Percentiles rank a stretch among this genome's conserved stretches.
Evolutionary conservation across 257 asterid species (phyloP).

Genomic region (Fraxinus quadrangulata): DNA sequence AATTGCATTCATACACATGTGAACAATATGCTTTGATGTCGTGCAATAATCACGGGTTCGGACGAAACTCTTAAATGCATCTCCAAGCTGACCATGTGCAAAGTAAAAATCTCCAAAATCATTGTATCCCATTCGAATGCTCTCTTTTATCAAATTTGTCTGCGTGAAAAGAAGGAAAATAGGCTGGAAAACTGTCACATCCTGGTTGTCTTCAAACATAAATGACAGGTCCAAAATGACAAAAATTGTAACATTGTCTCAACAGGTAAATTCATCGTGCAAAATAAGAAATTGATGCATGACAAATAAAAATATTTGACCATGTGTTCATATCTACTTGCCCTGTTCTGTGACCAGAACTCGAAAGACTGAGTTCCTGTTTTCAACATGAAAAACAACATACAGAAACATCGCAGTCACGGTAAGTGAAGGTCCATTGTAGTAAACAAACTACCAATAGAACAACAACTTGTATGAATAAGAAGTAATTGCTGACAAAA

Average conservation of each 20-base stretch:
- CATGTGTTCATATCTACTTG: background rate
- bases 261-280: background rate
- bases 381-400: background rate
- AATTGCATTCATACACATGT: slow-evolving; percentile 89
- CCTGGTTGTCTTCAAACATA: background rate
- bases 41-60: slow-evolving; percentile 99
- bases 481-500: background rate
- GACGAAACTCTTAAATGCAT: slow-evolving; percentile 85
- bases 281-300: background rate
- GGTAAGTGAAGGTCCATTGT: no score
- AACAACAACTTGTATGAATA: slow-evolving; percentile 2
- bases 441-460: background rate
- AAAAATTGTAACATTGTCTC: background rate
- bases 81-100: slow-evolving; percentile 84
- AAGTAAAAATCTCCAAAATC: slow-evolving; percentile 95
- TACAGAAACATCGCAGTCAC: background rate
- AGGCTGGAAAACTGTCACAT: background rate
- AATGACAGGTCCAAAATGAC: background rate
- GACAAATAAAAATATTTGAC: background rate
- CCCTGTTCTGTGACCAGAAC: background rate
- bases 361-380: background rate
- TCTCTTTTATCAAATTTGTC: slow-evolving; percentile 96
- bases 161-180: slow-evolving; percentile 35
- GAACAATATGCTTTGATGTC: slow-evolving; percentile 75
- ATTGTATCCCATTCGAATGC: slow-evolving; percentile 98